These are phyloP conservation scores for Globisporangium recalcitrans DNA, from an alignment of 352 stramenopile species.

Conservation along the genomic window DNA sequence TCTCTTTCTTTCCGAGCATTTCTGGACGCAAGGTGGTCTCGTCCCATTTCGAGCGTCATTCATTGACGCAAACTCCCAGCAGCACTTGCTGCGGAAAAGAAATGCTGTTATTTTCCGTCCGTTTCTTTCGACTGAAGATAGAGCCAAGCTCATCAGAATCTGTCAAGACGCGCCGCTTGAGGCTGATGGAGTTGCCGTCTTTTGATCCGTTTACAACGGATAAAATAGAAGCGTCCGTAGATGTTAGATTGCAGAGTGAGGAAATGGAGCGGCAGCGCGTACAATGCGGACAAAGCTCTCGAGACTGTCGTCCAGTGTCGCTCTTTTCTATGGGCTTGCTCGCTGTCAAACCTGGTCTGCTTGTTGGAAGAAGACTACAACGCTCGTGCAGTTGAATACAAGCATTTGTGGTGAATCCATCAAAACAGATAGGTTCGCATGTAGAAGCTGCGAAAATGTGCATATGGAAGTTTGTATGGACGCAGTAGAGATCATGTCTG, in stretches of 20 bases:
- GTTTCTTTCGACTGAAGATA: neutral
- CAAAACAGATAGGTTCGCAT: neutral
- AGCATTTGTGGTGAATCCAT: neutral
- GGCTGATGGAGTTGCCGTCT: neutral
- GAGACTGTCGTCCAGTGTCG: neutral
- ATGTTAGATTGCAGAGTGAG: neutral
- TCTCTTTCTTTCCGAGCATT: neutral
- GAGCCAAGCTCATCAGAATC: constrained; percentile 2
- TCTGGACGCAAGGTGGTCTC: neutral
- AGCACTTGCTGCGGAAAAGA: neutral
- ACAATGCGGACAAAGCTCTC: neutral
- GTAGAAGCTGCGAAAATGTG: constrained; percentile 10
- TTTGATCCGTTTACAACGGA: neutral
- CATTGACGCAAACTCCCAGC: neutral
- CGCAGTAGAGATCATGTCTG: neutral
- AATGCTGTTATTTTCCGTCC: neutral
- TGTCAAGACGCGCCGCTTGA: neutral
- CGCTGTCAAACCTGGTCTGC: neutral
- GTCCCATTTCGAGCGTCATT: neutral
- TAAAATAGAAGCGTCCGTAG: neutral
- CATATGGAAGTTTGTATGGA: constrained; percentile 4
- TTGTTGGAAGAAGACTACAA: constrained; percentile 13
- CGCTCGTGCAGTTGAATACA: neutral
- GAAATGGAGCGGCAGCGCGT: neutral
- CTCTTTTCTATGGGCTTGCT: neutral